A percentile compares a stretch with the other conserved stretches of the same genome.
phyloP scores from a whole-genome alignment of 768 basidiomycete genomes.

The Lactarius trivialis region DNA sequence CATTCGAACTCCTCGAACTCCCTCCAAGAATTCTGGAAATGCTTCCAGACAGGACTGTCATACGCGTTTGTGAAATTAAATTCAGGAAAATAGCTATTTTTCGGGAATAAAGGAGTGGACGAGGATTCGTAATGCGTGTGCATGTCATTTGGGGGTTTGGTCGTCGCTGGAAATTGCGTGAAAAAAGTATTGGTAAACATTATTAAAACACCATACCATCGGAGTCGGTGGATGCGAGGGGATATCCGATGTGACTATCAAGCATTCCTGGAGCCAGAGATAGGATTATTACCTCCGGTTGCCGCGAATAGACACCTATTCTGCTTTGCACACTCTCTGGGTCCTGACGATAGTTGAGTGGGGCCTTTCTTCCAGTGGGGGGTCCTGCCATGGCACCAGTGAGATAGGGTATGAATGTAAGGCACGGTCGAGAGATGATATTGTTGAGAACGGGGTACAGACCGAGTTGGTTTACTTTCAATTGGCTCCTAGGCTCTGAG shows the following conservation, averaged over 20 bases:
- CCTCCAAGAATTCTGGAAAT: not conserved
- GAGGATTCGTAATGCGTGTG: not conserved
- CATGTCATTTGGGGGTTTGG: not conserved
- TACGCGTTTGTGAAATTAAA: not conserved
- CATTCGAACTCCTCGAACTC: not conserved
- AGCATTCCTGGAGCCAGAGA: not conserved
- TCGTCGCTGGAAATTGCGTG: not conserved
- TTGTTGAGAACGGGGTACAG: not conserved
- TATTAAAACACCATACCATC: not conserved
- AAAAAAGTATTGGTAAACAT: not conserved
- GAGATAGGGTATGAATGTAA: not conserved
- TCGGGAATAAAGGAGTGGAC: not conserved
- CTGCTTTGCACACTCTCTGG: not conserved
- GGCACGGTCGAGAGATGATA: not conserved
- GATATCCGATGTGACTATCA: not conserved
- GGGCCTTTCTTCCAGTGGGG: slow-evolving; percentile 1
- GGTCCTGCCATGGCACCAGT: not conserved
- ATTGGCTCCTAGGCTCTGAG: not conserved
- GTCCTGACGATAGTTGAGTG: not conserved
- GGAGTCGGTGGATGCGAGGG: not conserved
- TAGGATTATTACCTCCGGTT: not conserved
- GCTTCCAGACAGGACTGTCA: not conserved
- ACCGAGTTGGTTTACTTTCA: not conserved
- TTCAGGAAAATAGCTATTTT: not conserved
- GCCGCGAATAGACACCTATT: not conserved